phyloP scores from a whole-genome alignment of 75 land plant species.

The Larix kaempferi region DNA sequence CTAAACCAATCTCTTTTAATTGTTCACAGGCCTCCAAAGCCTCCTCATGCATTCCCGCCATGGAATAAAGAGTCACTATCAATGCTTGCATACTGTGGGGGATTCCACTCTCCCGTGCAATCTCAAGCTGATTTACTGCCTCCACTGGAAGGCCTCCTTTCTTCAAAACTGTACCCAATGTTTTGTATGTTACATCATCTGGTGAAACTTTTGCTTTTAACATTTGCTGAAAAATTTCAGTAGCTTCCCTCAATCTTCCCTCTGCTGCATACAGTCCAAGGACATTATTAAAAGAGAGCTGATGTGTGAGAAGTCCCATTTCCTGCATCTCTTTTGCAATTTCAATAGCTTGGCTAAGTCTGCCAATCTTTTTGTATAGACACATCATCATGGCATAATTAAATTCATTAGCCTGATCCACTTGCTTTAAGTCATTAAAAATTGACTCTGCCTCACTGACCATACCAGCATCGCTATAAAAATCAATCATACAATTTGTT shows the following conservation, averaged over 20 bases:
- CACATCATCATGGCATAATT: slow-evolving; percentile 71
- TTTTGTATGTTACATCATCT: slow-evolving; percentile 35
- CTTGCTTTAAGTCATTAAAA: slow-evolving; percentile 40
- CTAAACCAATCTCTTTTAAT: slow-evolving; percentile 26
- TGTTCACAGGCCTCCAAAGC: slow-evolving; percentile 57
- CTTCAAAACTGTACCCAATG: slow-evolving; percentile 51
- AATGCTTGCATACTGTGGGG: slow-evolving; percentile 43
- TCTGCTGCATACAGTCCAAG: slow-evolving; percentile 51
- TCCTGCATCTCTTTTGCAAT: slow-evolving; percentile 37
- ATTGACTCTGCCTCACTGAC: slow-evolving; percentile 42
- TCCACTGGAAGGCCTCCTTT: slow-evolving; percentile 49
- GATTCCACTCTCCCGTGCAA: slow-evolving; percentile 38
- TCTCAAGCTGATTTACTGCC: slow-evolving; percentile 46
- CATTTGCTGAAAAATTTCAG: slow-evolving; percentile 23
- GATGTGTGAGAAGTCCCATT: slow-evolving; percentile 37
- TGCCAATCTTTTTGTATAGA: slow-evolving; percentile 27
- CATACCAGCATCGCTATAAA: slow-evolving; percentile 58
- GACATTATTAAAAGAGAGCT: slow-evolving; percentile 56
- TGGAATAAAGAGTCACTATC: slow-evolving; percentile 47
- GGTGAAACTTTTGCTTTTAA: slow-evolving; percentile 18
- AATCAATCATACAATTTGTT: slow-evolving; percentile 57
- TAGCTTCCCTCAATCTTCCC: slow-evolving; percentile 34
- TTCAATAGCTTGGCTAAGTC: slow-evolving; percentile 60
- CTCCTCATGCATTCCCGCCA: slow-evolving; percentile 52
- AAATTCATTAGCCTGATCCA: slow-evolving; percentile 47